These are phyloP conservation scores for Apiospora rasikravindrae DNA, from an alignment of 2,329 filamentous ascomycete species.

Conservation along the genomic window DNA sequence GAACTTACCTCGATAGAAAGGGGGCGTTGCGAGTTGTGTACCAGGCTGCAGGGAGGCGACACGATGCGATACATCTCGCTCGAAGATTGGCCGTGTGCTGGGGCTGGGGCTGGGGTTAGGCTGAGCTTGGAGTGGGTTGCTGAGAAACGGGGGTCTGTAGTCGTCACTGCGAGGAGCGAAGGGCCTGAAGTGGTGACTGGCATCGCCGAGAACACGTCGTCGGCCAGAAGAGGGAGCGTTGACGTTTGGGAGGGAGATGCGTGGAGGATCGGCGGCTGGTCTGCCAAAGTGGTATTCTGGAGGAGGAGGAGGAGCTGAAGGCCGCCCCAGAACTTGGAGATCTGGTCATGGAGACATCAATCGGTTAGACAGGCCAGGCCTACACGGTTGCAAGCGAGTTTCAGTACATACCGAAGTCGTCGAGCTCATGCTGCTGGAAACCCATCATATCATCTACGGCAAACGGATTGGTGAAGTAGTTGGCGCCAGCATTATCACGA, in stretches of 20 bases:
- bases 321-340: conserved; percentile 32
- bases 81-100: conserved; percentile 25
- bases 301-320: background rate
- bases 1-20: conserved; percentile 25
- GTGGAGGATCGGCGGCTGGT: conserved; percentile 24
- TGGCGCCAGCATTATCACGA: conserved; percentile 13
- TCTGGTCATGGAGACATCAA: conserved; percentile 29
- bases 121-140: conserved; percentile 23
- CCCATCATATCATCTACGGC: background rate
- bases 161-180: conserved; percentile 27
- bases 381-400: background rate
- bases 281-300: conserved; percentile 14
- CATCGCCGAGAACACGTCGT: conserved; percentile 36
- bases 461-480: conserved; percentile 17
- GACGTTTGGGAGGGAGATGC: conserved; percentile 30
- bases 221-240: conserved; percentile 23
- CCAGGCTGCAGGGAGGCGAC: conserved; percentile 28
- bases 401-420: conserved; percentile 34
- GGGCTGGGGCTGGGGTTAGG: conserved; percentile 27
- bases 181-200: conserved; percentile 38
- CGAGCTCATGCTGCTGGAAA: conserved; percentile 27
- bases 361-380: background rate
- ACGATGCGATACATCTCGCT: conserved; percentile 26
- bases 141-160: conserved; percentile 28
- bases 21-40: conserved; percentile 29